A percentile compares a stretch with the other conserved stretches of the same genome.
Conservation (phyloP, 805 yeast species). For the Saturnispora sanitii region DNA sequence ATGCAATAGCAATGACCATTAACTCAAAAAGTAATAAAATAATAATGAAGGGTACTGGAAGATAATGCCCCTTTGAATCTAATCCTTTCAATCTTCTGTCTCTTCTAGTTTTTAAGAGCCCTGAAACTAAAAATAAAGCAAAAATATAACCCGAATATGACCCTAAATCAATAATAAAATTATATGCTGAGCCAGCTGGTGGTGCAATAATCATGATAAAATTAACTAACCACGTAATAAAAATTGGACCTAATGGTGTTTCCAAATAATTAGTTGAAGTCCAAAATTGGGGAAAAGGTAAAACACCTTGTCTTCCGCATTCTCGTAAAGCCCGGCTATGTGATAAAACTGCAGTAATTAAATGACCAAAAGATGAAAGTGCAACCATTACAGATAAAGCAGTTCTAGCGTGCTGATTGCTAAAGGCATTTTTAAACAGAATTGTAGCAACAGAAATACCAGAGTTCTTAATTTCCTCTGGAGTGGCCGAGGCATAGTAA, state of each 20-base stretch:
- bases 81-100: conserved; percentile 28
- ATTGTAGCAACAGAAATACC: conserved; percentile 68
- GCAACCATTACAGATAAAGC: conserved; percentile 78
- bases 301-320: conserved; percentile 70
- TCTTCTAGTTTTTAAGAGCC: conserved; percentile 38
- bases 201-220: conserved; percentile 66
- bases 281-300: conserved; percentile 65
- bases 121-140: conserved; percentile 54
- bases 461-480: conserved; percentile 46
- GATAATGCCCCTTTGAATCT: conserved; percentile 27
- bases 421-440: conserved; percentile 66
- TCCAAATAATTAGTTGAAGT: conserved; percentile 65
- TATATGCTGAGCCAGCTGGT: conserved; percentile 83
- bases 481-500: conserved; percentile 65
- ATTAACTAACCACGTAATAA: conserved; percentile 72
- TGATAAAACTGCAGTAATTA: conserved; percentile 67
- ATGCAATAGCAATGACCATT: conserved; percentile 34
- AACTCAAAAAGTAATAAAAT: conserved; percentile 27
- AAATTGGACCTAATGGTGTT: conserved; percentile 63
- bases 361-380: conserved; percentile 72
- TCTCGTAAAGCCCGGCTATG: conserved; percentile 78
- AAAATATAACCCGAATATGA: conserved; percentile 76
- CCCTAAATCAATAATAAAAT: conserved; percentile 67
- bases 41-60: conserved; percentile 28
- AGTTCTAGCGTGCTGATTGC: conserved; percentile 42